A percentile compares a stretch with the other conserved stretches of the same genome.
phyloP scores from a whole-genome alignment of 768 basidiomycete genomes.

The Hysterangium stoloniferum region DNA sequence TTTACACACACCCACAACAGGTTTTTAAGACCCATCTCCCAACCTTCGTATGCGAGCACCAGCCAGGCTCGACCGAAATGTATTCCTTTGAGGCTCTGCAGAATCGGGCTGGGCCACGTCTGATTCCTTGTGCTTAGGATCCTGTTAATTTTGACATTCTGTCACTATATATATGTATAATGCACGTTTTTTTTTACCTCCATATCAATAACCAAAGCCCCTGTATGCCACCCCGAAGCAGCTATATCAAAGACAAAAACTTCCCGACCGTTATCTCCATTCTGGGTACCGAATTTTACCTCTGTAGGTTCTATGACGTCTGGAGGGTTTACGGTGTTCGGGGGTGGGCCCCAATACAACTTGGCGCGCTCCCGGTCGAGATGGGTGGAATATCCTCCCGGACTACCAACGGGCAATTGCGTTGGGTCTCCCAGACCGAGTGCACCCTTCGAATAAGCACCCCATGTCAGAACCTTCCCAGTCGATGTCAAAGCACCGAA shows the following conservation, averaged over 20 bases:
- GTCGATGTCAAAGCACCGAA: slow-evolving; percentile 71
- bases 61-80: no score
- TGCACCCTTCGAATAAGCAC: slow-evolving; percentile 66
- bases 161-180: no score
- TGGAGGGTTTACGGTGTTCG: slow-evolving; percentile 33
- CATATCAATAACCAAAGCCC: slow-evolving; percentile 79
- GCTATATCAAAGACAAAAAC: slow-evolving; percentile 76
- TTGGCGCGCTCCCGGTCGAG: slow-evolving; percentile 24
- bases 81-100: no score
- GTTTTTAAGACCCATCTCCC: no score
- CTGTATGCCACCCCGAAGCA: slow-evolving; percentile 88
- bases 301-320: slow-evolving; percentile 53
- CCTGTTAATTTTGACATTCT: no score
- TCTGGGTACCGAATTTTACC: slow-evolving; percentile 54
- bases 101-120: no score
- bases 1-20: no score
- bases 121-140: no score
- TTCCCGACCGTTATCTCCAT: slow-evolving; percentile 38
- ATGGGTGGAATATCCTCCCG: slow-evolving; percentile 50
- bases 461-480: slow-evolving; percentile 81
- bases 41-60: no score
- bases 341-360: slow-evolving; percentile 23
- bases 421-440: slow-evolving; percentile 79
- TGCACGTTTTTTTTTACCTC: no score
- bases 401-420: slow-evolving; percentile 39